These are phyloP conservation scores for Wickerhamiella pararugosa DNA, from an alignment of 1,139 yeast species.

Conservation along the genomic window DNA sequence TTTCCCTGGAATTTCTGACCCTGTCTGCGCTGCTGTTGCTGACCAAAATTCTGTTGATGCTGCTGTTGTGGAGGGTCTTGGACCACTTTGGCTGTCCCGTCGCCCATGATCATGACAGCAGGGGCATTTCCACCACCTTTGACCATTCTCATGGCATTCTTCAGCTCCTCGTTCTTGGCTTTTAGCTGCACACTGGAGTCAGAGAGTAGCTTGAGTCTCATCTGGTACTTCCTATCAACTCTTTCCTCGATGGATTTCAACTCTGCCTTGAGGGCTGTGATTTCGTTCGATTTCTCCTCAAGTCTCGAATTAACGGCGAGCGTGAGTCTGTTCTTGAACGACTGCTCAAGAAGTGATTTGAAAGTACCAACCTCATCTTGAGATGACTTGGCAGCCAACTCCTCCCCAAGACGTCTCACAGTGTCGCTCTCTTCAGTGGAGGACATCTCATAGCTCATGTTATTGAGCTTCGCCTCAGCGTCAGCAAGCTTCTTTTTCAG, in stretches of 20 bases:
- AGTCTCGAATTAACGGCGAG: constrained; percentile 11
- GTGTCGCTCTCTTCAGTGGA: not conserved
- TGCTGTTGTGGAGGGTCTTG: not conserved
- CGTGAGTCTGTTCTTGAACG: constrained; percentile 3
- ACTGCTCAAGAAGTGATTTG: not conserved
- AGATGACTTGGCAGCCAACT: not conserved
- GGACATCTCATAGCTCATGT: not conserved
- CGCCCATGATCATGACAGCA: constrained; percentile 4
- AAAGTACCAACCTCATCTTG: not conserved
- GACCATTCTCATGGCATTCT: constrained; percentile 10
- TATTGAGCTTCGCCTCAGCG: constrained; percentile 2
- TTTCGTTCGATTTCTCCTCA: constrained; percentile 5
- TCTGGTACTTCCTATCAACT: constrained; percentile 18
- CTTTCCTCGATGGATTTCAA: constrained; percentile 12
- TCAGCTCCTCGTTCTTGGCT: constrained; percentile 22
- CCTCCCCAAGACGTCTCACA: not conserved
- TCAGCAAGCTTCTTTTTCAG: constrained; percentile 8
- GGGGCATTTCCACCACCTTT: constrained; percentile 12
- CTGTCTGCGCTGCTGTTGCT: not conserved
- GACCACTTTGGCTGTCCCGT: constrained; percentile 8
- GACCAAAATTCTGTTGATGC: not conserved
- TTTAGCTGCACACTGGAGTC: constrained; percentile 14
- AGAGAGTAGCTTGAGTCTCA: constrained; percentile 25
- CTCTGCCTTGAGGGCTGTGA: not conserved
- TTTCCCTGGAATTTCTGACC: not conserved